Percentiles rank a stretch among this genome's conserved stretches.
phyloP scores from a whole-genome alignment of 2,329 filamentous ascomycete genomes.

The Neonectria ditissima region DNA sequence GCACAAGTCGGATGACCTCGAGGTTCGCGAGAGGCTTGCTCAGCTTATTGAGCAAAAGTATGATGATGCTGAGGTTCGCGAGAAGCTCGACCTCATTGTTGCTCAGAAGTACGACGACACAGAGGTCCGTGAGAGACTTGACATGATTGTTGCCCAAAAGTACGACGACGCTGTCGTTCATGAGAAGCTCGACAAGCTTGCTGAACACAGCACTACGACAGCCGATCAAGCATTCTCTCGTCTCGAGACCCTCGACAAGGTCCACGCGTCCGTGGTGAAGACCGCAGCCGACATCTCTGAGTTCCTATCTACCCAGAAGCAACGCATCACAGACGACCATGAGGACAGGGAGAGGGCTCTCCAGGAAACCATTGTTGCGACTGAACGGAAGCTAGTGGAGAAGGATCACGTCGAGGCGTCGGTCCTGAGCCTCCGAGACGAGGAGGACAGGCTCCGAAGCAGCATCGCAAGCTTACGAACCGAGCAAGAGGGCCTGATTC shows the following conservation, averaged over 20 bases:
- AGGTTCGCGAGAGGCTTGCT: slow-evolving; percentile 62
- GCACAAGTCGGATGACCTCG: slow-evolving; percentile 48
- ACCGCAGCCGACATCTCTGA: slow-evolving; percentile 87
- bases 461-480: slow-evolving; percentile 69
- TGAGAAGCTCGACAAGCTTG: slow-evolving; percentile 59
- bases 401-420: slow-evolving; percentile 71
- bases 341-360: slow-evolving; percentile 83
- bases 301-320: slow-evolving; percentile 82
- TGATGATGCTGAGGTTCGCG: slow-evolving; percentile 45
- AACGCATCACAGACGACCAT: slow-evolving; percentile 79
- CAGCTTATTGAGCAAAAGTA: slow-evolving; percentile 49
- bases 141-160: slow-evolving; percentile 55
- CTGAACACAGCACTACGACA: slow-evolving; percentile 70
- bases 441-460: slow-evolving; percentile 65
- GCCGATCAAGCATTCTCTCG: slow-evolving; percentile 78
- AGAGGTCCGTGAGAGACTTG: slow-evolving; percentile 44
- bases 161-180: slow-evolving; percentile 64
- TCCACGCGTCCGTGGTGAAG: slow-evolving; percentile 86
- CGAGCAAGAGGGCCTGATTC: slow-evolving; percentile 80
- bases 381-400: slow-evolving; percentile 80
- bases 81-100: slow-evolving; percentile 42
- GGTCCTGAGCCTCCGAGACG: slow-evolving; percentile 62
- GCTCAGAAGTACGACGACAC: slow-evolving; percentile 45
- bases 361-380: slow-evolving; percentile 81
- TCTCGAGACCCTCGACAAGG: slow-evolving; percentile 86